Conservation (phyloP, 441 rosid species). For the Pelargonium cotyledonis region DNA sequence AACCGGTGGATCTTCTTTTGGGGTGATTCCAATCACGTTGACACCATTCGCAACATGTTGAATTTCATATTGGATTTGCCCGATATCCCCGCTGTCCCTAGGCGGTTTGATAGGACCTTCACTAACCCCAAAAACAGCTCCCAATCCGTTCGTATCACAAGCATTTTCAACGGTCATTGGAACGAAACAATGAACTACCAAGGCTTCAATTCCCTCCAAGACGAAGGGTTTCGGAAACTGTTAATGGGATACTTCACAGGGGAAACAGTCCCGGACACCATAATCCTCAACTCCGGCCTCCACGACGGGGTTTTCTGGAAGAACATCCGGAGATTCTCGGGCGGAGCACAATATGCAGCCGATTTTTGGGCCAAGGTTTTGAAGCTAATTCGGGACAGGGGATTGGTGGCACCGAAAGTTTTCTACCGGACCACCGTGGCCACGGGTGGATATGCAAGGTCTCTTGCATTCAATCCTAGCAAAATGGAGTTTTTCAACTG, state of each 20-base stretch:
- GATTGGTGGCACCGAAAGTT: slow-evolving; percentile 52
- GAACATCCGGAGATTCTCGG: slow-evolving; percentile 43
- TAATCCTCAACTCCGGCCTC: slow-evolving; percentile 83
- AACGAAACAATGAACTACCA: slow-evolving; percentile 74
- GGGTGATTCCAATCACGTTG: slow-evolving; percentile 99
- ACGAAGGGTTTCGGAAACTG: slow-evolving; percentile 55
- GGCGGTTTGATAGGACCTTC: slow-evolving; percentile 76
- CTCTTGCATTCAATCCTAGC: slow-evolving; percentile 67
- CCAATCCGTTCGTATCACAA: slow-evolving; percentile 72
- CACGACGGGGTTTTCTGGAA: slow-evolving; percentile 79
- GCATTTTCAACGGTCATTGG: slow-evolving; percentile 94
- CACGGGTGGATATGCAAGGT: slow-evolving; percentile 80
- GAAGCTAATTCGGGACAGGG: slow-evolving; percentile 50
- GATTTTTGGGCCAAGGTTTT: slow-evolving; percentile 67
- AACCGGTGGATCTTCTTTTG: slow-evolving; percentile 89
- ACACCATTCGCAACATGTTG: slow-evolving; percentile 78
- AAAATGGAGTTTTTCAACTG: slow-evolving; percentile 87
- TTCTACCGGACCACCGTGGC: slow-evolving; percentile 74
- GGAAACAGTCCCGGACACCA: slow-evolving; percentile 58
- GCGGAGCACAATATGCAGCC: slow-evolving; percentile 61
- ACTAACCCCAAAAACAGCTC: slow-evolving; percentile 59
- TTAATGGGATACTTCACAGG: slow-evolving; percentile 64
- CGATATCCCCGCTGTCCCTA: slow-evolving; percentile 57
- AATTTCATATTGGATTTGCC: slow-evolving; percentile 70
- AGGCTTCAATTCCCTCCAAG: slow-evolving; percentile 70